These are phyloP conservation scores for Heritiera littoralis DNA, from an alignment of 345 rosid species.

Conservation along the genomic window DNA sequence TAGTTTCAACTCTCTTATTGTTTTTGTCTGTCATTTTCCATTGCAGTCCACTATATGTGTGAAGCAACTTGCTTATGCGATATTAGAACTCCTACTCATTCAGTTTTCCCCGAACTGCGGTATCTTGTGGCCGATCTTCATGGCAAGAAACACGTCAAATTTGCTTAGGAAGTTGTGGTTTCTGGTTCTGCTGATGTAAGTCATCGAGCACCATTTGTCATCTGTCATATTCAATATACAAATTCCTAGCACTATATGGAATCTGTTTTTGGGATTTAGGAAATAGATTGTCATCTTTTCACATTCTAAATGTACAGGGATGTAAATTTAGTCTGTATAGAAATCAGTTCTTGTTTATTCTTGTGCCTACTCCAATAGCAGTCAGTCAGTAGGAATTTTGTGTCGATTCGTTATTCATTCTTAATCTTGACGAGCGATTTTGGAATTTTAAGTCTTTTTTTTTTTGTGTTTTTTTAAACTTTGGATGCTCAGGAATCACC, in stretches of 20 bases:
- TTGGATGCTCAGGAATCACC: too few relatives aligned
- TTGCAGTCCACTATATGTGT: conserved; percentile 86
- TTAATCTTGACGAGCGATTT: background rate
- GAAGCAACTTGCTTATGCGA: conserved; percentile 82
- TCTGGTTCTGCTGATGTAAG: background rate
- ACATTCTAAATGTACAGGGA: conserved; percentile 30
- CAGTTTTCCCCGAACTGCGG: conserved; percentile 87
- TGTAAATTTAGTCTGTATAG: conserved; percentile 29
- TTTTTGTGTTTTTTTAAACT: background rate
- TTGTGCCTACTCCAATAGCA: background rate
- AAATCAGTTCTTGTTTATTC: background rate
- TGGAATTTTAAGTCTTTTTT: background rate
- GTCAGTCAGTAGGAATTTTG: conserved; percentile 23
- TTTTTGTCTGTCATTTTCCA: background rate
- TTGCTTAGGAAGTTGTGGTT: background rate
- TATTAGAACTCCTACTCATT: conserved; percentile 68
- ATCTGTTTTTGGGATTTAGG: background rate
- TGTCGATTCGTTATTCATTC: conserved; percentile 20
- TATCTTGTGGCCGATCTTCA: conserved; percentile 67
- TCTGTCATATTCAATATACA: background rate
- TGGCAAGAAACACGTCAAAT: conserved; percentile 37
- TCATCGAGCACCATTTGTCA: background rate
- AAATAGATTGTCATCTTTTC: conserved; percentile 7
- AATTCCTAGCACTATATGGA: background rate
- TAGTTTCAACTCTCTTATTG: background rate